Base-by-base conservation (phyloP, 768 basidiomycete genomes). In the Imleria badia region DNA sequence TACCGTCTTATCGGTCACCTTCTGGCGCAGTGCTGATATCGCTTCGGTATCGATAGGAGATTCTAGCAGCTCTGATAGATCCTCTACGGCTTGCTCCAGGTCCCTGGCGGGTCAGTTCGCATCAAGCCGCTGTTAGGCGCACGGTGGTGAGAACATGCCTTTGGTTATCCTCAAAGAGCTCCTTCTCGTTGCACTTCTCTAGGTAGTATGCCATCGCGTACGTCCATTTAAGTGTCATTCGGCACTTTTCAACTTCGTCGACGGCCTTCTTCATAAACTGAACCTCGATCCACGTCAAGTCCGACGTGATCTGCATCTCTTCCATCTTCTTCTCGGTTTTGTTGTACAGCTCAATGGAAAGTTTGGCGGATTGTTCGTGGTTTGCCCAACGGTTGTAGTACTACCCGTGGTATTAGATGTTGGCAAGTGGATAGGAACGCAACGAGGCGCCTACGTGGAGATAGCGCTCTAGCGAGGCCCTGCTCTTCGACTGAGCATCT, bases 241-340 rank as follows among this genome's bases (percentile, higher is more conserved):
- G 85, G 74, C 97, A 91, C 69, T 87, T 87, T 63, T 88, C 83
- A 36, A 91, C 83, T 69, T 89, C 88, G 66, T 98, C 97, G 5
- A 98, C 95, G 1, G 97, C 97, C 72, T 95, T 95, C 79, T 94
- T 94, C 82, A 97, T 95, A 73, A 99, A 99, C 74, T 98, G 96
- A 30, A 86, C 94, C 73, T 99, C 95, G 61, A 99, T 99, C 97
- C 97, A 99, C 3, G 94, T 94, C 36, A 99, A 75, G 51, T 85
- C 81, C 3, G 92, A 94, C 12, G 86, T 87, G 59, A 94, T 82
- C 76, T 98, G 97, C 89, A 98, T 96, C 74, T 97, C 94, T 72
- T 98, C 94, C 97, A 99, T 99, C 85, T 98, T 98, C 83, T 96
- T 94, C 81, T 99, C 95, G 13, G 96, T 98, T 77, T 94, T 94